Percentiles rank a stretch among this genome's conserved stretches.
Conservation (phyloP, 768 basidiomycete genomes). For the Mycena latifolia region DNA sequence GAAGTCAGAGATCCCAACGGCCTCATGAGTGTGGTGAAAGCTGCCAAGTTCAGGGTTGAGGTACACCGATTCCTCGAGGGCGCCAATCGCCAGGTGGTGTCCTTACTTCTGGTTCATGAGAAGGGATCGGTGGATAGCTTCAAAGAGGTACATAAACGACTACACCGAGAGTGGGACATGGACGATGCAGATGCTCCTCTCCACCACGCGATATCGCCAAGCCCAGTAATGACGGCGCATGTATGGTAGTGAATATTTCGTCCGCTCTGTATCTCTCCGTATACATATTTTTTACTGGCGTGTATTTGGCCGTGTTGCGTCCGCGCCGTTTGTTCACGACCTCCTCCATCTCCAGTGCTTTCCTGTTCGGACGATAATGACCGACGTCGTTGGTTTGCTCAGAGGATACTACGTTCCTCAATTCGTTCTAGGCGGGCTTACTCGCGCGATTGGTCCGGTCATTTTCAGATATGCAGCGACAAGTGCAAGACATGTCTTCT, state of each 20-base stretch:
- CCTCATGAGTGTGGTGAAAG: slow-evolving; percentile 68
- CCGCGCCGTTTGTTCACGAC: not conserved
- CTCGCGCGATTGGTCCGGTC: slow-evolving; percentile 2
- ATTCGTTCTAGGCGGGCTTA: slow-evolving; percentile 23
- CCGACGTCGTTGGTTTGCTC: not conserved
- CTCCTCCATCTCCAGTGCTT: not conserved
- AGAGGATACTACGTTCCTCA: slow-evolving; percentile 17
- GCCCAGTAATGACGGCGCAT: not conserved
- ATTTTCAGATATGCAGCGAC: slow-evolving; percentile 19
- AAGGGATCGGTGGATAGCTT: slow-evolving; percentile 90
- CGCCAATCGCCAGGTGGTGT: slow-evolving; percentile 58
- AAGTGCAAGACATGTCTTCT: not conserved
- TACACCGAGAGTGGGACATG: slow-evolving; percentile 80
- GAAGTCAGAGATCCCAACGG: slow-evolving; percentile 72
- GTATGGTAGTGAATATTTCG: slow-evolving; percentile 19
- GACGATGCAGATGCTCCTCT: slow-evolving; percentile 46
- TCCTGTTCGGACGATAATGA: not conserved
- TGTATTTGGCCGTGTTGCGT: no score
- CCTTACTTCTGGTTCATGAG: slow-evolving; percentile 81
- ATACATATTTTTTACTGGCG: no score
- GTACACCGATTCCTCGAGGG: slow-evolving; percentile 62
- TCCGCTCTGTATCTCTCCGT: no score
- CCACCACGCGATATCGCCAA: slow-evolving; percentile 24
- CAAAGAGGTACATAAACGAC: slow-evolving; percentile 75
- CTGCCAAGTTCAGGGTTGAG: slow-evolving; percentile 88